Evolutionary conservation across 805 yeast genomes (phyloP).

Genomic region (Jamesozyma rosinii): DNA sequence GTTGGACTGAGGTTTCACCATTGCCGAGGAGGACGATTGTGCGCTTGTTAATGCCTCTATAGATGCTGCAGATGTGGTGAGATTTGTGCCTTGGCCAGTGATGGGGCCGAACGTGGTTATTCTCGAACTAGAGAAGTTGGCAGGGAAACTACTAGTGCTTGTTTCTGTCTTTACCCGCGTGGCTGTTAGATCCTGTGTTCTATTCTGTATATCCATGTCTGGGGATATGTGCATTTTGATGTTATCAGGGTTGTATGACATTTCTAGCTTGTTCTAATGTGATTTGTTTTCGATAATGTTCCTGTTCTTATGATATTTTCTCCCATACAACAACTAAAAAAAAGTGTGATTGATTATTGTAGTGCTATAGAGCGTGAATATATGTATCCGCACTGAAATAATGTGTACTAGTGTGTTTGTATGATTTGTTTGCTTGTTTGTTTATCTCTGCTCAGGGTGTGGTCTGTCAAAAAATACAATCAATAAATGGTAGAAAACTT

Average conservation of each 20-base stretch:
- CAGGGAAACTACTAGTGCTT: background rate
- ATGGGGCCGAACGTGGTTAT: background rate
- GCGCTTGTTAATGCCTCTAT: background rate
- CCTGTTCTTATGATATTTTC: too few species aligned
- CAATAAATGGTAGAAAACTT: too few species aligned
- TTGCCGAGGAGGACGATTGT: too few species aligned
- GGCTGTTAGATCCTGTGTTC: background rate
- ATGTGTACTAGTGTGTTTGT: too few species aligned
- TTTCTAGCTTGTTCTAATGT: background rate
- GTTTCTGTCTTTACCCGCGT: background rate
- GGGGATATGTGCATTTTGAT: background rate
- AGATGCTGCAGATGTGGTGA: background rate
- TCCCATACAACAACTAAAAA: too few species aligned
- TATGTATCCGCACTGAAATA: too few species aligned
- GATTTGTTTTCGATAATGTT: too few species aligned
- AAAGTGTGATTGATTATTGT: too few species aligned
- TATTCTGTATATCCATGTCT: background rate
- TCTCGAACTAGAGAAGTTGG: background rate
- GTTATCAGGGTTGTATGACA: conserved; percentile 1
- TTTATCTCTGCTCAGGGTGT: too few species aligned
- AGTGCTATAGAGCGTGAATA: too few species aligned
- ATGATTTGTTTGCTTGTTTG: too few species aligned
- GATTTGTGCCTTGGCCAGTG: background rate
- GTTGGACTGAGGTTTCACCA: conserved; percentile 42
- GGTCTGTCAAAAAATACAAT: too few species aligned